A percentile compares a stretch with the other conserved stretches of the same genome.
Evolutionary conservation across 2,329 filamentous ascomycete genomes (phyloP).

Genomic region (Lecanicillium sp.): DNA sequence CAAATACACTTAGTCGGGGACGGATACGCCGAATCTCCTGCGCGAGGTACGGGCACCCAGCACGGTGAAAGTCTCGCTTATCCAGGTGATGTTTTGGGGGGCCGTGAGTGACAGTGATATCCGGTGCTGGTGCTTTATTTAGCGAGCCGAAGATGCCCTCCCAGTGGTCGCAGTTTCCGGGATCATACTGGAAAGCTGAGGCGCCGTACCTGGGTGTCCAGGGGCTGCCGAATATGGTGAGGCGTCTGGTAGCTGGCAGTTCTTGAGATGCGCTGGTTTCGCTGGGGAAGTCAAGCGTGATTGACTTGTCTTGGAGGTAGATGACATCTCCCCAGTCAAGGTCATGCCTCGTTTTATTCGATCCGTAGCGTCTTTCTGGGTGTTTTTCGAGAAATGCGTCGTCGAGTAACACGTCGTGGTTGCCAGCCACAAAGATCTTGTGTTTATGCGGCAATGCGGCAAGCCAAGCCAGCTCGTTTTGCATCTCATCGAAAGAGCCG

Average conservation of each 20-base stretch:
- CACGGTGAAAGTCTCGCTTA: constrained; percentile 19
- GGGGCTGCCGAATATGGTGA: constrained; percentile 21
- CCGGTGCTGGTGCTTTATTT: constrained; percentile 12
- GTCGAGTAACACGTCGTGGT: constrained; percentile 9
- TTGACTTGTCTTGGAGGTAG: constrained; percentile 18
- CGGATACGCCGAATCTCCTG: not conserved
- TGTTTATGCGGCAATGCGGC: constrained; percentile 23
- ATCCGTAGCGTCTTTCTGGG: constrained; percentile 17
- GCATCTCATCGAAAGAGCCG: constrained; percentile 32
- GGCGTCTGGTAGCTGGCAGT: not conserved
- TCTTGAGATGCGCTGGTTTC: not conserved
- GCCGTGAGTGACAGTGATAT: constrained; percentile 22
- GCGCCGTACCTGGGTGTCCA: constrained; percentile 21
- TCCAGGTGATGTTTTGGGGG: constrained; percentile 23
- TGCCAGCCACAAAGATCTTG: constrained; percentile 4
- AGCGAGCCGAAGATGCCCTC: constrained; percentile 5
- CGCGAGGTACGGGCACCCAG: constrained; percentile 20
- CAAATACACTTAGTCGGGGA: not conserved
- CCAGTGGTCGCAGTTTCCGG: constrained; percentile 16
- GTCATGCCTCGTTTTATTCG: constrained; percentile 13
- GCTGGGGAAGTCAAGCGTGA: constrained; percentile 13
- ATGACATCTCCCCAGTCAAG: constrained; percentile 20
- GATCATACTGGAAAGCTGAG: constrained; percentile 23
- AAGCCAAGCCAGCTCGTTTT: constrained; percentile 30
- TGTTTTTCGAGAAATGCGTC: not conserved